phyloP scores from a whole-genome alignment of 805 yeast species.

The Sungouiella thailandica region DNA sequence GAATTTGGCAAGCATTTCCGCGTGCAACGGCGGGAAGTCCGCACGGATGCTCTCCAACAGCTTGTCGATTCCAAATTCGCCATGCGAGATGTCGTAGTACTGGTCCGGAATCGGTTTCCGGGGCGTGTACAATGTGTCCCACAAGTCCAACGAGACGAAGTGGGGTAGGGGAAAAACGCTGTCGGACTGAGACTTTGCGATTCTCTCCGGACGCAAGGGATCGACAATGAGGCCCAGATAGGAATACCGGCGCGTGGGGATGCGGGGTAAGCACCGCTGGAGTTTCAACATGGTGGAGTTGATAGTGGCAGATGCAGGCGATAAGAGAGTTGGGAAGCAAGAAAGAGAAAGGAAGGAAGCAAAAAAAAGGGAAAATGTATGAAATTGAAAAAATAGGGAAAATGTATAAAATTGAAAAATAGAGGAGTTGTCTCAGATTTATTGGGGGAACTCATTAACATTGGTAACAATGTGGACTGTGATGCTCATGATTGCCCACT shows the following conservation, averaged over 20 bases:
- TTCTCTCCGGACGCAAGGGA: slow-evolving; percentile 11
- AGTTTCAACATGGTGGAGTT: background rate
- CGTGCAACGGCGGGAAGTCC: slow-evolving; percentile 30
- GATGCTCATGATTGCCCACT: too few relatives aligned
- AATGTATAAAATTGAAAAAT: too few relatives aligned
- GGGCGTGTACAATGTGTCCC: slow-evolving; percentile 61
- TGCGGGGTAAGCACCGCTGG: slow-evolving; percentile 1
- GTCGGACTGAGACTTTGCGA: slow-evolving; percentile 10
- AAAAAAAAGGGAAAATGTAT: too few relatives aligned
- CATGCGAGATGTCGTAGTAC: slow-evolving; percentile 43
- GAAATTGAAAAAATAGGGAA: too few relatives aligned
- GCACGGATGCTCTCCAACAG: slow-evolving; percentile 19
- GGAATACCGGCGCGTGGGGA: too few relatives aligned
- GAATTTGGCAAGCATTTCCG: slow-evolving; percentile 29
- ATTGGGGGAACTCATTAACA: too few relatives aligned
- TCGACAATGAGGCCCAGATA: slow-evolving; percentile 7
- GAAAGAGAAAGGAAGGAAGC: background rate
- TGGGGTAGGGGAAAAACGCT: slow-evolving; percentile 34
- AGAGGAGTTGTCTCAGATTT: too few relatives aligned
- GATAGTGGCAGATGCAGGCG: background rate
- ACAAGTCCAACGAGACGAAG: slow-evolving; percentile 62
- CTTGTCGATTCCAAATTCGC: slow-evolving; percentile 38
- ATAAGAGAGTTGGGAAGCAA: background rate
- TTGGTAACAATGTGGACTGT: too few relatives aligned
- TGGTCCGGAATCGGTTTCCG: slow-evolving; percentile 48